Evolutionary conservation across 2,329 filamentous ascomycete genomes (phyloP).

Genomic region (Colletotrichum aenigma): DNA sequence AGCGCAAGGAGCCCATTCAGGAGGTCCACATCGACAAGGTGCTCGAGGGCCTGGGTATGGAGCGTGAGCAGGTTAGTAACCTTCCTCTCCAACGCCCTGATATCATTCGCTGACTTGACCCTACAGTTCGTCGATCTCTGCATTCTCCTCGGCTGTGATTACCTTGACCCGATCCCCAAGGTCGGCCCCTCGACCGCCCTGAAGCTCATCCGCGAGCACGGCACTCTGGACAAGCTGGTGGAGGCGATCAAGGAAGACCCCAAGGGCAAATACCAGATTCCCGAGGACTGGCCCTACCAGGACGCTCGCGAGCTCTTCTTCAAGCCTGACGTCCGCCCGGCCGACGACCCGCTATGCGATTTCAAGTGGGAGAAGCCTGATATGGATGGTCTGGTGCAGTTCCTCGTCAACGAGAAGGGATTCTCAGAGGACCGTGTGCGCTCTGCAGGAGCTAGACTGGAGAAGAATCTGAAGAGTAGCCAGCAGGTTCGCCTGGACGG

Average conservation of each 20-base stretch:
- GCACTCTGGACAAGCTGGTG: constrained; percentile 84
- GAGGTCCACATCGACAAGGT: constrained; percentile 91
- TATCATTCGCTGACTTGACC: background rate
- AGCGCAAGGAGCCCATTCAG: constrained; percentile 96
- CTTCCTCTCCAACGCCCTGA: background rate
- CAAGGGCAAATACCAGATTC: constrained; percentile 81
- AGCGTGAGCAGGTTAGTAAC: constrained; percentile 71
- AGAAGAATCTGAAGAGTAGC: constrained; percentile 88
- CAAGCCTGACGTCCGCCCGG: constrained; percentile 83
- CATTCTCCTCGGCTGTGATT: constrained; percentile 96
- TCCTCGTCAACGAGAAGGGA: constrained; percentile 90
- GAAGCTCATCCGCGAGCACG: constrained; percentile 92
- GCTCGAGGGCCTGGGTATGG: constrained; percentile 86
- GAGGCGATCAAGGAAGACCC: constrained; percentile 77
- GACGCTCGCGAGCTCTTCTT: constrained; percentile 93
- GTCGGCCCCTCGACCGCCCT: constrained; percentile 90
- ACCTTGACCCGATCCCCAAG: constrained; percentile 95
- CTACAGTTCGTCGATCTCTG: constrained; percentile 91
- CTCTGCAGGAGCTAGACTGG: constrained; percentile 74
- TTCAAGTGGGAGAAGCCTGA: constrained; percentile 98
- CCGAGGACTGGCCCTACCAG: constrained; percentile 95
- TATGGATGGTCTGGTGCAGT: constrained; percentile 86
- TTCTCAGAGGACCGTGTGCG: constrained; percentile 96
- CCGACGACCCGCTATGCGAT: constrained; percentile 86
- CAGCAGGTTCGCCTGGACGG: constrained; percentile 93